Evolutionary conservation across 768 basidiomycete species (phyloP).

Genomic region (Phylloporus sp.): DNA sequence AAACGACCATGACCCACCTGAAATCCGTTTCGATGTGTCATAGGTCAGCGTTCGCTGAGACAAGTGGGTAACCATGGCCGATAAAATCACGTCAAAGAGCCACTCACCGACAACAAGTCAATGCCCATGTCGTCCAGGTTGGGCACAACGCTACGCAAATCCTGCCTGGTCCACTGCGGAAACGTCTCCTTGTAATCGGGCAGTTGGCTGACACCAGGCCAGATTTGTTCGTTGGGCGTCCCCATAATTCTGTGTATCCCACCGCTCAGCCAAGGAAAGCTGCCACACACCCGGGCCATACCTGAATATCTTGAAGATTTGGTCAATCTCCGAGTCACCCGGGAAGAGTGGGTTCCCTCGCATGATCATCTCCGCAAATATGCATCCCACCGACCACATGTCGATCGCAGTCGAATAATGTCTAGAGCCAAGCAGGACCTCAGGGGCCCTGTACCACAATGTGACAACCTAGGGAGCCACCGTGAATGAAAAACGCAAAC

Average conservation of each 20-base stretch:
- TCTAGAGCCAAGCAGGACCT: slow-evolving; percentile 91
- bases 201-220: slow-evolving; percentile 85
- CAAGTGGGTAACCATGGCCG: not conserved
- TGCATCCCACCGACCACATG: slow-evolving; percentile 99
- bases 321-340: slow-evolving; percentile 99
- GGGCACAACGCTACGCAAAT: slow-evolving; percentile 62
- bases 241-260: slow-evolving; percentile 72
- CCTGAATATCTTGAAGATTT: slow-evolving; percentile 99
- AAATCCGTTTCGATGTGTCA: slow-evolving; percentile 89
- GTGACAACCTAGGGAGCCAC: slow-evolving; percentile 78
- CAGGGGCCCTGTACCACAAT: slow-evolving; percentile 98
- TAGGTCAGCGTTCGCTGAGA: slow-evolving; percentile 68
- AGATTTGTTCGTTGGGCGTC: slow-evolving; percentile 85
- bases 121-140: slow-evolving; percentile 74
- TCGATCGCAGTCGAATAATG: slow-evolving; percentile 98
- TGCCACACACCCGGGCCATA: slow-evolving; percentile 26
- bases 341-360: slow-evolving; percentile 89
- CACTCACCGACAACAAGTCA: slow-evolving; percentile 68
- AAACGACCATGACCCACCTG: slow-evolving; percentile 49
- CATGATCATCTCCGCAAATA: slow-evolving; percentile 99
- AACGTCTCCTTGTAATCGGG: slow-evolving; percentile 97
- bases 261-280: slow-evolving; percentile 1
- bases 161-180: slow-evolving; percentile 88
- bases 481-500: slow-evolving; percentile 7
- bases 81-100: not conserved